phyloP scores from a whole-genome alignment of 345 rosid genomes.

The Eucalyptus cloeziana region DNA sequence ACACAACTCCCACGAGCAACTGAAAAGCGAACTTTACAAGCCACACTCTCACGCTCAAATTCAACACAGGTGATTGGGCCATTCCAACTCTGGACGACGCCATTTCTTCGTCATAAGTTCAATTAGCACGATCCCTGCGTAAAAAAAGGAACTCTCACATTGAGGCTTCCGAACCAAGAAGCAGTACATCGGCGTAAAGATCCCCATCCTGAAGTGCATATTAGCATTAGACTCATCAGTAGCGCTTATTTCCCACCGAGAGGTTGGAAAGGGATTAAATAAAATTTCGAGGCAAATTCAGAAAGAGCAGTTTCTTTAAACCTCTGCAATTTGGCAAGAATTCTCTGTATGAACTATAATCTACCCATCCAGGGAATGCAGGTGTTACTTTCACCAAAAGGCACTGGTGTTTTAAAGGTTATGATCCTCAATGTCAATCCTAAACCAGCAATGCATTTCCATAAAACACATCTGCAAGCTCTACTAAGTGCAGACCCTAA shows the following conservation, averaged over 20 bases:
- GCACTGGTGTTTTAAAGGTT: neutral
- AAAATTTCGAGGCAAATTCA: neutral
- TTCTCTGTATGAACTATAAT: neutral
- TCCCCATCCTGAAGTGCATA: slow-evolving; percentile 58
- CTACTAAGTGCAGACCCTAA: neutral
- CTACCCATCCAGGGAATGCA: neutral
- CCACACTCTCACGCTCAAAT: neutral
- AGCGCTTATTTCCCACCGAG: neutral
- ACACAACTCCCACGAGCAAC: neutral
- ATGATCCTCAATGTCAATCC: neutral
- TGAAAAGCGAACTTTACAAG: neutral
- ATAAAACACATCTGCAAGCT: neutral
- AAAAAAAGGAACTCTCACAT: neutral
- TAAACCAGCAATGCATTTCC: neutral
- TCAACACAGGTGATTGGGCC: neutral
- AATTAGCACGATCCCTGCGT: neutral
- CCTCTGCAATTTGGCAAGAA: neutral
- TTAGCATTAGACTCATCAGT: neutral
- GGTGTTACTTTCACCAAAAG: neutral
- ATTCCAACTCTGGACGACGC: neutral
- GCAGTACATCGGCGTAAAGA: slow-evolving; percentile 92
- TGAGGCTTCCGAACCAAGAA: slow-evolving; percentile 72
- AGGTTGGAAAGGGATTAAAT: neutral
- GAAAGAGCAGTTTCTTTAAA: neutral
- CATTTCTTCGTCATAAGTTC: neutral